Evolutionary conservation across 345 rosid species (phyloP), one percentile per base, ranked within the genome.

Genomic region (Camelina laxa): DNA sequence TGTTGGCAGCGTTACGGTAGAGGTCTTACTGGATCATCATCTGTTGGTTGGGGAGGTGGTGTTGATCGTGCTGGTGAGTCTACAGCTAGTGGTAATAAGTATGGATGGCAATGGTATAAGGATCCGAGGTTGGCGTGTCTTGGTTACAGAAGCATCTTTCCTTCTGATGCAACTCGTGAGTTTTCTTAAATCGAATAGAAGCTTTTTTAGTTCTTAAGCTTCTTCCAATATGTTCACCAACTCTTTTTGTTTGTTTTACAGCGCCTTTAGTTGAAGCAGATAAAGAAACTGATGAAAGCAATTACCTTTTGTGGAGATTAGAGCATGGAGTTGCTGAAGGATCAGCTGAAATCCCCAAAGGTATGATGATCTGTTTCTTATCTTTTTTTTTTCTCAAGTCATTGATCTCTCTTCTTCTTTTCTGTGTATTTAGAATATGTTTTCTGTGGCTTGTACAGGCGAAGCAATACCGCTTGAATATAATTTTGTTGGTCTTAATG

Each of bases 401-500:
- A 20, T 12, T 2, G 41, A 30, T 77, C 60, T 44, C 38, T 60
- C 42, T 24, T 17, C 7, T 27, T 17, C 7, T 6, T 67, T 31
- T 56, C 2, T 33, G 33, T 11, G 20, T 48, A 1, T 3, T 27
- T 5, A 2, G 42, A 11, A 41, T 20, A 58, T 72, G 50, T 19
- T 27, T 14, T 5, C 2, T 70, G 36, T 54, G 65, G 53, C 16
- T 24, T 68, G 9, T 67, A 73, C 66, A 91, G 97, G 97, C 0
- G 99, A 95, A 71, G 92, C 98, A n/a, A 85, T 95, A 74, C 94
- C 97, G 0, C 92, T 90, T 7, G 97, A 95, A 66, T 92, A 89
- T 84, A 95, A 95, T 73, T 80, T 95, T 15, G 86, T 73, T 35
- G 99, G 89, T 79, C 86, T 92, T 38, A 92, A 92, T 60, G 98